Percentiles rank a stretch among this genome's conserved stretches.
Evolutionary conservation across 768 basidiomycete species (phyloP).

Genomic region (Calocera viscosa): DNA sequence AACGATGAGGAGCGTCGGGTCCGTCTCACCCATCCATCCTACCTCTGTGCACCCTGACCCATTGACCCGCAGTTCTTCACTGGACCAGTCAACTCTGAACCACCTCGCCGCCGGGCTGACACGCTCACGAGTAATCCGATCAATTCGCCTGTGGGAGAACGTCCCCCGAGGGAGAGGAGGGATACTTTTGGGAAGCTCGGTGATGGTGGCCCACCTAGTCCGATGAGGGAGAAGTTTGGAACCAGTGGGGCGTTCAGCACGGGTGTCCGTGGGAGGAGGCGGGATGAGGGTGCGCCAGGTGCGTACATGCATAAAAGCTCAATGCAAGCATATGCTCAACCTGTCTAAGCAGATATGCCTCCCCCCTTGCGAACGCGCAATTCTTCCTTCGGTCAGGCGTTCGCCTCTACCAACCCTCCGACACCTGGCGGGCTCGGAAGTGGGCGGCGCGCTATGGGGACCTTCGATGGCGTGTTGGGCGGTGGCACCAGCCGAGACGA

Average conservation of each 20-base stretch:
- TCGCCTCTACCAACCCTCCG: neutral
- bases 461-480: neutral
- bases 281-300: neutral
- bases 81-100: slow-evolving; percentile 71
- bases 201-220: neutral
- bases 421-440: neutral
- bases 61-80: slow-evolving; percentile 53
- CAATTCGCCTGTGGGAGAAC: neutral
- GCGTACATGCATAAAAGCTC: neutral
- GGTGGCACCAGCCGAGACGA: neutral
- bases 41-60: slow-evolving; percentile 15
- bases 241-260: neutral
- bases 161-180: slow-evolving; percentile 1
- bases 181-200: neutral
- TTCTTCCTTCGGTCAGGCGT: neutral
- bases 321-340: neutral
- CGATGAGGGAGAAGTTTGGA: slow-evolving; percentile 2
- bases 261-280: neutral
- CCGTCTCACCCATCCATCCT: slow-evolving; percentile 21
- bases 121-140: neutral
- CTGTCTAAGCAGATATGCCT: neutral
- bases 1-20: slow-evolving; percentile 82
- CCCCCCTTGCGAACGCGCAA: neutral
- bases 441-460: neutral
- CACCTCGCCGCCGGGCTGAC: slow-evolving; percentile 56